Base-by-base conservation (phyloP, 495 filamentous ascomycete species). In the Antarctomyces pellizariae region DNA sequence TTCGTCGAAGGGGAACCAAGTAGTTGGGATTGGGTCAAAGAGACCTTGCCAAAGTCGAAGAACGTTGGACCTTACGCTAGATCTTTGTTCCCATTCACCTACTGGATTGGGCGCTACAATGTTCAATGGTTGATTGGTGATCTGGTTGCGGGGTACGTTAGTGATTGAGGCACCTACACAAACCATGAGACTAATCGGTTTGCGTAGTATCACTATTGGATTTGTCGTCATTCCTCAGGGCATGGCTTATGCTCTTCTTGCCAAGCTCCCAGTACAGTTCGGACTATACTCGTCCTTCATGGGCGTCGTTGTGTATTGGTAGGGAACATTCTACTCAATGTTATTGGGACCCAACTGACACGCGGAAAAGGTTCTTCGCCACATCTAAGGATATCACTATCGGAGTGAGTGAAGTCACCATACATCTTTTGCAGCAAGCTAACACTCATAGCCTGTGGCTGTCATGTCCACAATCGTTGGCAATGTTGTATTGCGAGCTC, bases 331-430 rank as follows among this genome's bases (percentile, higher is more conserved):
- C n/a, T n/a, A n/a, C n/a, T n/a, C n/a, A n/a, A n/a, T n/a, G n/a
- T n/a, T n/a, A n/a, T n/a, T n/a, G n/a, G n/a, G n/a, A n/a, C n/a
- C n/a, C n/a, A n/a, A n/a, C n/a, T n/a, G n/a, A n/a, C n/a, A n/a
- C n/a, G n/a, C n/a, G n/a, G n/a, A n/a, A n/a, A n/a, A n/a, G n/a
- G n/a, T 89, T 95, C 47, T 95, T 97, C 39, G 86, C 86, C 1
- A 97, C 86, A 1, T 95, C 89, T 0, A 97, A 97, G 43, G 86
- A 97, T 49, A 95, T 97, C 43, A 95, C 86, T 5, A 95, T 97
- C 28, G 86, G 86, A n/a, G 78, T 83, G 53, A 57, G 75, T 67
- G 1, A 27, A 10, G 15, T 8, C 24, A 7, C 24, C 7, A 8
- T n/a, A 7, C 24, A 1, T 18, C 10, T 10, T 19, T 14, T 25